Evolutionary conservation across 2,329 filamentous ascomycete species (phyloP), one percentile per base, ranked within the genome.

Genomic region (Fonsecaea monophora): DNA sequence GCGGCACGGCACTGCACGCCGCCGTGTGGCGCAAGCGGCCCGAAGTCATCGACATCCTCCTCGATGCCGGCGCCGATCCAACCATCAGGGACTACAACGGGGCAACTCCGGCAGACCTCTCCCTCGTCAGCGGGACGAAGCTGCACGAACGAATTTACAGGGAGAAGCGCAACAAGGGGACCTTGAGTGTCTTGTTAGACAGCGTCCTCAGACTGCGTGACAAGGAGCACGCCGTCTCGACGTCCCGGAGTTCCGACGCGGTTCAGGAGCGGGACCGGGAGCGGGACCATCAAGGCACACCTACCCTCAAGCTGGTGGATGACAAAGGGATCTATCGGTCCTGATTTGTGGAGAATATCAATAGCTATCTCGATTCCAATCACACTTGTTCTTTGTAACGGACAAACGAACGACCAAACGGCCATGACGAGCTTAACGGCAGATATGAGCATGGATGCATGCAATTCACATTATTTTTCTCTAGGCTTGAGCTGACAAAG

Each of bases 1-100:
- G 68, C 18, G 68, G 68, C 15, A 66, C 66, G 2, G 68, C 68
- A 4, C 18, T 70, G 25, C 68, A 70, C 37, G 68, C 68, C 15
- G 68, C 68, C 4, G 61, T 68, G 5, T 70, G 68, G 68, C 57
- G 68, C 3, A 54, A 61, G 34, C 40, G 50, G 15, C 66, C 65
- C 13, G 62, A 68, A 15, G 64, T 66, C 18, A 15, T 68, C 8
- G 48, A 57, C 7, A 55, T 70, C 21, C 59, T 70, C 4, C 48
- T 70, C 8, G 59, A 66, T 32, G 66, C 65, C 5, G 68, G 68
- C 4, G 66, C 66, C n/a, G 63, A 68, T 25, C 53, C 55, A 10
- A 63, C 12, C 13, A 60, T 70, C n/a, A 18, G 32, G 34, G 68
- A 70, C 53, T 55, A 64, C 42, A 70, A 68, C 54, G 68, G 53